These are phyloP conservation scores for Fusarium pseudoanthophilum DNA, from an alignment of 2,329 filamentous ascomycete species.

Conservation along the genomic window DNA sequence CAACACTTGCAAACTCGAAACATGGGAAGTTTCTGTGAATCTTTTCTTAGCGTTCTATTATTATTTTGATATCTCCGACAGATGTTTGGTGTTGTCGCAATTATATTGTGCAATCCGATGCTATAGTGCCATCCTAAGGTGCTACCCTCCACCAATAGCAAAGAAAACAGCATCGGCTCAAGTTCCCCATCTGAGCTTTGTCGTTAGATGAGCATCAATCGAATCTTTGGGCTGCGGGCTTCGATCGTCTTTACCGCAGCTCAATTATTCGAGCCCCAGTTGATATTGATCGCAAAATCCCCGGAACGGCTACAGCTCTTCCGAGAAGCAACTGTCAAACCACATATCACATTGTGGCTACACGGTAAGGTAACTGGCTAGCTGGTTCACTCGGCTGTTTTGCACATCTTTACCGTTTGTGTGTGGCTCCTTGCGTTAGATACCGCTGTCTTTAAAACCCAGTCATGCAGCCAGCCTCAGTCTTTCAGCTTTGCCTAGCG, in stretches of 20 bases:
- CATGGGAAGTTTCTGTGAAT: background rate
- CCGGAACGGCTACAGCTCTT: background rate
- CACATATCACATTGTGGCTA: background rate
- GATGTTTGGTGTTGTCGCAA: background rate
- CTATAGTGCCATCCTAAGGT: background rate
- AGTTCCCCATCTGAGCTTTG: conserved; percentile 6
- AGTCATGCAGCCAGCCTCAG: conserved; percentile 19
- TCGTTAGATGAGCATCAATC: background rate
- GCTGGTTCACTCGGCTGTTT: background rate
- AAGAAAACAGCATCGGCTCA: background rate
- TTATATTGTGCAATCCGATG: background rate
- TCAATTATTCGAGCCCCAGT: background rate
- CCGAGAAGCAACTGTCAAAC: background rate
- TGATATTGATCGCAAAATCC: background rate
- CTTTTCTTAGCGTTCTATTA: background rate
- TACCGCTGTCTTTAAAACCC: background rate
- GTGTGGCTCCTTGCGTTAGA: conserved; percentile 1
- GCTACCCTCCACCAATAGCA: background rate
- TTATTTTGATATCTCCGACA: background rate
- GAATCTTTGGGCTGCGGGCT: background rate
- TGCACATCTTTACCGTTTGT: background rate
- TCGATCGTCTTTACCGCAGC: background rate
- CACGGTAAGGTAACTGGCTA: background rate
- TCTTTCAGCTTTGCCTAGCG: conserved; percentile 12
- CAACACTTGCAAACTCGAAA: background rate